A percentile compares a stretch with the other conserved stretches of the same genome.
Evolutionary conservation across 768 basidiomycete species (phyloP).

Genomic region (Agrocybe praecox): DNA sequence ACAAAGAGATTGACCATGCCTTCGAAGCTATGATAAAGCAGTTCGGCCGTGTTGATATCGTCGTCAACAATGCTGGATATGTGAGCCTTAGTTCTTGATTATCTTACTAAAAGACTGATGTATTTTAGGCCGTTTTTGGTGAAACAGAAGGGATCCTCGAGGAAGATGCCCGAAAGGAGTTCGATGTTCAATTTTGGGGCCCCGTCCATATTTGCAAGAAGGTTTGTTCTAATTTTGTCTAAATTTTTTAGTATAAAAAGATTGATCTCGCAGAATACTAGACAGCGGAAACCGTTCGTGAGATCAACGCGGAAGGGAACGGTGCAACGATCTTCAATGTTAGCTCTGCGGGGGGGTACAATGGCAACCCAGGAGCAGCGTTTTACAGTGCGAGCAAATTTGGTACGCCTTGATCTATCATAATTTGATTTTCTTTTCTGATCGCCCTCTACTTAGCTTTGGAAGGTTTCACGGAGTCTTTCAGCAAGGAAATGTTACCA

Average conservation of each 20-base stretch:
- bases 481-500: slow-evolving; percentile 14
- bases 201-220: slow-evolving; percentile 38
- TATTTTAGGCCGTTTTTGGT: slow-evolving; percentile 26
- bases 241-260: background rate
- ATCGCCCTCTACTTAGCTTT: slow-evolving; percentile 8
- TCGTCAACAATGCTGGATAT: slow-evolving; percentile 48
- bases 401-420: slow-evolving; percentile 21
- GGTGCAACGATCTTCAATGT: slow-evolving; percentile 33
- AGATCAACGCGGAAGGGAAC: slow-evolving; percentile 22
- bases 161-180: slow-evolving; percentile 30
- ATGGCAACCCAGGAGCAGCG: slow-evolving; percentile 27
- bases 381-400: slow-evolving; percentile 38
- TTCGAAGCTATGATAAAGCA: slow-evolving; percentile 32
- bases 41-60: slow-evolving; percentile 46
- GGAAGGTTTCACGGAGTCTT: slow-evolving; percentile 18
- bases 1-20: slow-evolving; percentile 31
- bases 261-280: background rate
- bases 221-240: slow-evolving; percentile 19
- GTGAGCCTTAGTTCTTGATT: background rate
- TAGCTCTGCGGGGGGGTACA: slow-evolving; percentile 31
- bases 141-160: slow-evolving; percentile 38
- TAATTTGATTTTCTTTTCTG: background rate
- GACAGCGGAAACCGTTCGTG: slow-evolving; percentile 23
- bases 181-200: slow-evolving; percentile 50
- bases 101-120: background rate